A percentile compares a stretch with the other conserved stretches of the same genome.
Evolutionary conservation across 495 filamentous ascomycete species (phyloP).

Genomic region (Cenococcum geophilum): DNA sequence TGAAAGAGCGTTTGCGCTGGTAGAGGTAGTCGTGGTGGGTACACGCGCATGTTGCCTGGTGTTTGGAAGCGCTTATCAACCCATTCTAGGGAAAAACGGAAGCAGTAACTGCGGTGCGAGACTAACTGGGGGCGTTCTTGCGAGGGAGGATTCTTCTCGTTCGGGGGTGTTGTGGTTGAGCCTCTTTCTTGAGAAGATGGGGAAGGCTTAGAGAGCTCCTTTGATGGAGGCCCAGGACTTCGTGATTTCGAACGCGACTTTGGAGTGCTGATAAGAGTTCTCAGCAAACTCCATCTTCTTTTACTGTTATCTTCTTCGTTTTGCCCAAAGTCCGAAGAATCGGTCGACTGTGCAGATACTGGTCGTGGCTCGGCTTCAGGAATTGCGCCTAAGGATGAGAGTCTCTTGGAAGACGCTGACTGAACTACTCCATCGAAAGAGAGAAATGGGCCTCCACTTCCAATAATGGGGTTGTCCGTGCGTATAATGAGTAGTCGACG

Average conservation of each 20-base stretch:
- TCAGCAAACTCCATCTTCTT: conserved; percentile 63
- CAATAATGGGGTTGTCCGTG: conserved; percentile 61
- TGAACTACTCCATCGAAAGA: conserved; percentile 59
- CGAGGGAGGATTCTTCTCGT: neutral
- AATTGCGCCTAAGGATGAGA: conserved; percentile 23
- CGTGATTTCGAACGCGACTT: conserved; percentile 24
- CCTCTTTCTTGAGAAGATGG: neutral
- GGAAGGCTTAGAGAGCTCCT: conserved; percentile 11
- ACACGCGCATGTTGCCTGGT: conserved; percentile 55
- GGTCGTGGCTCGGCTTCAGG: conserved; percentile 29
- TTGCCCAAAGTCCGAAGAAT: conserved; percentile 18
- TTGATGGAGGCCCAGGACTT: conserved; percentile 19
- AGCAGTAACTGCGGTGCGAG: conserved; percentile 58
- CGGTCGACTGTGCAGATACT: conserved; percentile 21
- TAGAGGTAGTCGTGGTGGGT: conserved; percentile 68
- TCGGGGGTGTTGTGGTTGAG: neutral
- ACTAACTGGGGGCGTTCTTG: conserved; percentile 35
- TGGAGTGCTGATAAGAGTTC: conserved; percentile 51
- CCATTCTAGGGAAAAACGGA: conserved; percentile 78
- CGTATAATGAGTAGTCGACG: conserved; percentile 87
- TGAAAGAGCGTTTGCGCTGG: conserved; percentile 57
- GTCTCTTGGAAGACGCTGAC: conserved; percentile 39
- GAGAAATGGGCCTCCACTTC: conserved; percentile 49
- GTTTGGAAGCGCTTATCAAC: conserved; percentile 51
- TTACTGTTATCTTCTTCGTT: conserved; percentile 39